Percentiles rank a stretch among this genome's conserved stretches.
phyloP scores from a whole-genome alignment of 352 stramenopile genomes.

The Phytopythium vexans region DNA sequence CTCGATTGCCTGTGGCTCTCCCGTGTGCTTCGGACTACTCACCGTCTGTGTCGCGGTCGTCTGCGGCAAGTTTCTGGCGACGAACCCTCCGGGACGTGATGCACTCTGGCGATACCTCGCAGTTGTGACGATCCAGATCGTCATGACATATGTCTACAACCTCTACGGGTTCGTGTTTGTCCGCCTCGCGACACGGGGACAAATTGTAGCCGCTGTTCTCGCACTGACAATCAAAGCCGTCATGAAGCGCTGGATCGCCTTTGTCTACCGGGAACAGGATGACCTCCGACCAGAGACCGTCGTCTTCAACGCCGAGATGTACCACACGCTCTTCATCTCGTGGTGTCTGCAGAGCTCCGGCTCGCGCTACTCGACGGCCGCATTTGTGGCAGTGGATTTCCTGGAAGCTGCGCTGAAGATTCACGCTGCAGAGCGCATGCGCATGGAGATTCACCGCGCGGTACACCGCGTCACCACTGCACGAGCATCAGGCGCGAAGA shows the following conservation, averaged over 20 bases:
- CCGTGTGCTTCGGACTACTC: slow-evolving; percentile 8
- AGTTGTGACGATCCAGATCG: slow-evolving; percentile 1
- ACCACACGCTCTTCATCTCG: slow-evolving; percentile 16
- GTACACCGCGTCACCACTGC: too few species aligned
- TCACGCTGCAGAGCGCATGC: not conserved
- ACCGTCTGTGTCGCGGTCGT: slow-evolving; percentile 3
- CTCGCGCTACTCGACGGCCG: slow-evolving; percentile 12
- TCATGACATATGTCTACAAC: slow-evolving; percentile 15
- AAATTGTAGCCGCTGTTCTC: slow-evolving; percentile 15
- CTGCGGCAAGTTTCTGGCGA: slow-evolving; percentile 8
- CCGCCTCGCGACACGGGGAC: not conserved
- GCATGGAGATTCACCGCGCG: too few species aligned
- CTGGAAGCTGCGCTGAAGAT: slow-evolving; percentile 10
- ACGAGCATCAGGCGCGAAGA: too few species aligned
- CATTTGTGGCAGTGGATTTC: slow-evolving; percentile 16
- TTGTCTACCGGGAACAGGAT: slow-evolving; percentile 11
- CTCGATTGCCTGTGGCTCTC: slow-evolving; percentile 8
- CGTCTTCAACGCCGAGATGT: slow-evolving; percentile 19
- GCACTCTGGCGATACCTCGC: too few species aligned
- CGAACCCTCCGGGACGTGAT: slow-evolving; percentile 4
- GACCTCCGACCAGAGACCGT: slow-evolving; percentile 20
- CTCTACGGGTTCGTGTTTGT: slow-evolving; percentile 19
- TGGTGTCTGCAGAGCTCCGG: slow-evolving; percentile 19
- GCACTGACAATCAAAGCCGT: slow-evolving; percentile 14
- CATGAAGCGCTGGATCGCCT: slow-evolving; percentile 20